Evolutionary conservation across 495 filamentous ascomycete genomes (phyloP), one percentile per base, ranked within the genome.

Genomic region (Hyaloscypha finlandica): DNA sequence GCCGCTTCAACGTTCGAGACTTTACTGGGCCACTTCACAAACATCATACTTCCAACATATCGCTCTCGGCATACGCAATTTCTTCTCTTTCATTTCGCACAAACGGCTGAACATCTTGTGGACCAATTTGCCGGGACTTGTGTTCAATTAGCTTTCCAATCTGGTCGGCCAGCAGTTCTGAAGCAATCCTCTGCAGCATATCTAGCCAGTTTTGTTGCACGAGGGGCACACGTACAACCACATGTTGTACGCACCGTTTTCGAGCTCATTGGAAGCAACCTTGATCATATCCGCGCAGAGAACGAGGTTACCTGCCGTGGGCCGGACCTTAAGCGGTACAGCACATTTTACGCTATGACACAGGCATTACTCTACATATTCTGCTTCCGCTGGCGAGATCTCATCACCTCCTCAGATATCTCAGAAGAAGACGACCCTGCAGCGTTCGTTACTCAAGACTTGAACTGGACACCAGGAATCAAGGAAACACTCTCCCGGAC

Each of bases 371-470:
- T 93, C 37, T 96, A 97, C 80, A 96, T 98, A 59, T 99, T 97
- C 82, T 99, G 95, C 81, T 99, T 97, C 82, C 89, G 96, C 48
- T 98, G 94, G 94, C 88, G 90, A 45, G 94, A 97, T 65, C 80
- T 99, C 56, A 89, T 92, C 48, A 83, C 81, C 20, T 84, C 85
- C 5, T 78, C 81, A 12, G 76, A 82, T 2, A 79, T 74, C 51
- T 75, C 83, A 5, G 82, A 85, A 65, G 81, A 79, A 65, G 83
- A 88, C 20, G 87, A 90, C 57, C 77, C 83, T 20, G 73, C 84
- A 5, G 81, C 76, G 35, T 86, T 80, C 74, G 79, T 81, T 14
- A 84, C 81, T 0, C 84, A 85, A 67, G 88, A 94, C 51, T 83
- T 93, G 48, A 78, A 80, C 20, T 98, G 94, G 90, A 87, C 87